These are phyloP conservation scores for Thelonectria discophora DNA, from an alignment of 2,329 filamentous ascomycete species.

Conservation along the genomic window DNA sequence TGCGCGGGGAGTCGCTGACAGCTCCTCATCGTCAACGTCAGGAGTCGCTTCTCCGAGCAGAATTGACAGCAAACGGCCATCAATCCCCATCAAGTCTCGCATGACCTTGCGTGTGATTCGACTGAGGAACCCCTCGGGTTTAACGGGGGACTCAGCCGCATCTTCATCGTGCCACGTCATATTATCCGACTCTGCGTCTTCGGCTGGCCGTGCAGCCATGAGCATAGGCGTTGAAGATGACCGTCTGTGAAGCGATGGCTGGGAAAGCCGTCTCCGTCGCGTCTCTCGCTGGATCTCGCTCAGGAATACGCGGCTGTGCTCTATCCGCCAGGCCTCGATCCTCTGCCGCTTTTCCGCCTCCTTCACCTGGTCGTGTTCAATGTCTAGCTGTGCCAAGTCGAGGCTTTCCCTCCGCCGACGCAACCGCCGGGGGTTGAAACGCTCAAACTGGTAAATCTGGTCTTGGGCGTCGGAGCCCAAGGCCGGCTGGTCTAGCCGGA, in stretches of 20 bases:
- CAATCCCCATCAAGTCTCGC: slow-evolving; percentile 88
- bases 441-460: slow-evolving; percentile 88
- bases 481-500: slow-evolving; percentile 69
- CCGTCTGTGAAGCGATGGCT: slow-evolving; percentile 54
- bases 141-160: slow-evolving; percentile 53
- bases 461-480: slow-evolving; percentile 73
- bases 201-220: slow-evolving; percentile 38
- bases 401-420: slow-evolving; percentile 63
- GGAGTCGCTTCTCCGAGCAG: slow-evolving; percentile 85
- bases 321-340: slow-evolving; percentile 91
- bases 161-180: slow-evolving; percentile 65
- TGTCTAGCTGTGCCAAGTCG: slow-evolving; percentile 59
- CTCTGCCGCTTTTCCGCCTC: slow-evolving; percentile 80
- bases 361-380: slow-evolving; percentile 64
- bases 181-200: slow-evolving; percentile 49
- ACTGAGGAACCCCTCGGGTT: slow-evolving; percentile 77
- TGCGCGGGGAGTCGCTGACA: slow-evolving; percentile 59
- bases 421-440: slow-evolving; percentile 77
- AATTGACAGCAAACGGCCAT: slow-evolving; percentile 83
- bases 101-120: slow-evolving; percentile 87
- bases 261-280: slow-evolving; percentile 70
- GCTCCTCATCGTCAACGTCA: slow-evolving; percentile 55
- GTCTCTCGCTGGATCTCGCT: slow-evolving; percentile 93
- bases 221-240: slow-evolving; percentile 42
- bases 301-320: slow-evolving; percentile 85